These are phyloP conservation scores for Fusarium sacchari DNA, from an alignment of 2,329 filamentous ascomycete species.

Conservation along the genomic window DNA sequence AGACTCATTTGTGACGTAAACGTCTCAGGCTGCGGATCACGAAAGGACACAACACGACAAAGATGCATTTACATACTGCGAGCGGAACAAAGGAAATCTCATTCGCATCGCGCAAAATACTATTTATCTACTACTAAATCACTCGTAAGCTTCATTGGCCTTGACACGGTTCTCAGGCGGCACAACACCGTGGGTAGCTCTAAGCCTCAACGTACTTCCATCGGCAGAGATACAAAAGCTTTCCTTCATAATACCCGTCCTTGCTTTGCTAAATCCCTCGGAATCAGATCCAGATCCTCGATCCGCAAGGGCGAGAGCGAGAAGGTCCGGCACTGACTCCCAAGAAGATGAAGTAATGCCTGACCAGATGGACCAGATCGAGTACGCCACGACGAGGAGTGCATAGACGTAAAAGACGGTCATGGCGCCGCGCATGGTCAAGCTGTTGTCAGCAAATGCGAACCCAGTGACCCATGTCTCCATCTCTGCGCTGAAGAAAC, in stretches of 20 bases:
- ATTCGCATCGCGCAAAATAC: fast-evolving
- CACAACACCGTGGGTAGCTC: background rate
- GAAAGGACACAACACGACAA: background rate
- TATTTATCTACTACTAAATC: background rate
- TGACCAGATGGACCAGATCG: constrained; percentile 9
- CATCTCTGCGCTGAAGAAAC: constrained; percentile 21
- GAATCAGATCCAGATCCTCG: background rate
- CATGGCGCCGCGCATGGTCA: constrained; percentile 15
- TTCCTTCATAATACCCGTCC: background rate
- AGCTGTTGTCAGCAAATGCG: constrained; percentile 27
- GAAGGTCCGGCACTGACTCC: constrained; percentile 14
- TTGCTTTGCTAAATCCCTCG: fast-evolving
- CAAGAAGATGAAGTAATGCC: constrained; percentile 15
- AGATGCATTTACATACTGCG: too few species aligned
- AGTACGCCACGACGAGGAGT: background rate
- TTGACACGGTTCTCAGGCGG: background rate
- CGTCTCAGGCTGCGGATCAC: background rate
- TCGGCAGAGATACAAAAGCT: constrained; percentile 7
- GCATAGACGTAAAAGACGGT: constrained; percentile 15
- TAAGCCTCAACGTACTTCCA: background rate
- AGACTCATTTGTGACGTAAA: background rate
- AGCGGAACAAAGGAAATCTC: too few species aligned
- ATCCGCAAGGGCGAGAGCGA: constrained; percentile 7
- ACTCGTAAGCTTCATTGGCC: constrained; percentile 3
- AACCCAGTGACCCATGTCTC: constrained; percentile 35